Conservation (phyloP, 306 rosid species). For the Rosa multiflora region DNA sequence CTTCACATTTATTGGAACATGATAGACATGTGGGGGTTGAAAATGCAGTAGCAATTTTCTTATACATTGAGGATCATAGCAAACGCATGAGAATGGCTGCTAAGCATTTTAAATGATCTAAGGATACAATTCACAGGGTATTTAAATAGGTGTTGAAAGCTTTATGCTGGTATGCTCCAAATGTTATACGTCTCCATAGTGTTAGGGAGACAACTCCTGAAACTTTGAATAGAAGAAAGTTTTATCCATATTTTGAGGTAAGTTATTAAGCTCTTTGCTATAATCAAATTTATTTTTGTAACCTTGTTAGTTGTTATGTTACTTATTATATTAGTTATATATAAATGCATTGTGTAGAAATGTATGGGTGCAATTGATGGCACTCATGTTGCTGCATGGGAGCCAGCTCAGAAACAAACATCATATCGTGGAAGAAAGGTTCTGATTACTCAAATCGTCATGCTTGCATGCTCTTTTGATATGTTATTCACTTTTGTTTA, state of each 20-base stretch:
- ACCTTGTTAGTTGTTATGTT: too few species aligned
- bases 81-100: background rate
- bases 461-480: too few species aligned
- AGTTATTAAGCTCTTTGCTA: background rate
- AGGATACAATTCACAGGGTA: background rate
- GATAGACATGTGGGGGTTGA: background rate
- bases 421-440: background rate
- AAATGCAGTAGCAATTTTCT: background rate
- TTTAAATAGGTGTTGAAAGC: background rate
- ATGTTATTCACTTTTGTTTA: constrained; percentile 5
- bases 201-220: background rate
- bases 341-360: background rate
- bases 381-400: background rate
- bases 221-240: background rate
- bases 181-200: background rate
- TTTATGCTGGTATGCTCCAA: background rate
- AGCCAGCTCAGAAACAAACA: background rate
- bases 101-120: background rate
- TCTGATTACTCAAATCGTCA: background rate
- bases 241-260: background rate
- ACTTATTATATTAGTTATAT: background rate
- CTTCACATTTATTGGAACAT: background rate
- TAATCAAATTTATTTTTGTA: background rate
- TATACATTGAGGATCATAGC: background rate
- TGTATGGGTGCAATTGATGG: constrained; percentile 5